Evolutionary conservation across 805 yeast species (phyloP), one percentile per base, ranked within the genome.

Genomic region (Saccharomycopsis synnaedendra): DNA sequence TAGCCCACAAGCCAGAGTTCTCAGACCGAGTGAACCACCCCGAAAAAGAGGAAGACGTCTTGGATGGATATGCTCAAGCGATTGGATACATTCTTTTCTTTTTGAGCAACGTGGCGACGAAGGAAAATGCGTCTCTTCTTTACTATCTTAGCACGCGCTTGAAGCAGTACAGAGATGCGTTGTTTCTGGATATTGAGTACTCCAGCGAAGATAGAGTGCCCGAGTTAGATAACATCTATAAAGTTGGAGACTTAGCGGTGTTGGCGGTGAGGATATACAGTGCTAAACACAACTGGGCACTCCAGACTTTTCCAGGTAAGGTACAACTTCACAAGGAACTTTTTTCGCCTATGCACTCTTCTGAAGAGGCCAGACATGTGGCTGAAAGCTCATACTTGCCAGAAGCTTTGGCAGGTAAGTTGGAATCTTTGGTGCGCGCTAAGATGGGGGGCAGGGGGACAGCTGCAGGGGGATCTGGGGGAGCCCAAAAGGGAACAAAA

Each of bases 301-400:
- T 84, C 48, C 75, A 80, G 29, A 78, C 88, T 0, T 88, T 89
- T 78, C 94, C 95, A 0, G 94, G 90, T 1, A 83, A 81, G 56
- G 61, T 83, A 11, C 74, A 76, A 19, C 61, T 87, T 19, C 81
- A 90, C 0, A 63, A 70, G n/a, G 96, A 87, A 58, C 59, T 85
- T 5, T 86, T 73, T 62, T 65, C 69, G n/a, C 76, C 84, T 1
- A 76, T 82, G 69, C 66, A 68, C 5, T 67, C 74, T n/a, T 59
- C 74, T 2, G 64, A 68, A 10, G 82, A 78, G 51, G 82, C 86
- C 2, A 82, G 78, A 51, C 63, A 61, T 9, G 66, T 79, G 27
- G 71, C 80, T 0, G 68, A 76, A 3, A 75, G 67, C 19, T 71
- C 76, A 2, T 85, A 32, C 27, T 40, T 47, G 19, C 50, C 50